A percentile compares a stretch with the other conserved stretches of the same genome.
Evolutionary conservation across 2,329 filamentous ascomycete genomes (phyloP).

Genomic region (Cladosporium phlei): DNA sequence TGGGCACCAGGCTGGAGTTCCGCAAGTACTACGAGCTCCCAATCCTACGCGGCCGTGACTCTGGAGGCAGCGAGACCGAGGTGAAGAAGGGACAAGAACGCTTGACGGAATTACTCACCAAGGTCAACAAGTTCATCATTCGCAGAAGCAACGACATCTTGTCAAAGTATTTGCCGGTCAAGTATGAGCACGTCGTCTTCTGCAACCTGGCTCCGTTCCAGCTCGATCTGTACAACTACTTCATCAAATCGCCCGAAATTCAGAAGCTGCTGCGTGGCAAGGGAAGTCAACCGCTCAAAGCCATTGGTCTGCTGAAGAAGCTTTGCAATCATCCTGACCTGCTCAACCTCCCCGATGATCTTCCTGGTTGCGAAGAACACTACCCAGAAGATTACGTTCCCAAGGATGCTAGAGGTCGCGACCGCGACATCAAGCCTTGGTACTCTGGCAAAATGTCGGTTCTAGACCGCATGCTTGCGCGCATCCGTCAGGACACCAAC

Average conservation of each 20-base stretch:
- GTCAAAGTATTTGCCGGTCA: conserved; percentile 94
- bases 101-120: conserved; percentile 68
- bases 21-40: conserved; percentile 90
- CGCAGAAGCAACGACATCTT: conserved; percentile 95
- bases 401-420: conserved; percentile 79
- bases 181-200: conserved; percentile 99
- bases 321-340: conserved; percentile 97
- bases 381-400: conserved; percentile 85
- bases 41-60: conserved; percentile 86
- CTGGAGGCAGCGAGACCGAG: conserved; percentile 78
- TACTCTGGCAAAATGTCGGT: conserved; percentile 99
- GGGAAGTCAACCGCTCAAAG: conserved; percentile 91
- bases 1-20: conserved; percentile 86
- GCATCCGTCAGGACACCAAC: conserved; percentile 91
- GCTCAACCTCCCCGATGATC: conserved; percentile 72
- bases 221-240: conserved; percentile 89
- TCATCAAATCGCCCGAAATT: conserved; percentile 92
- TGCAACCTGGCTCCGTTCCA: conserved; percentile 94
- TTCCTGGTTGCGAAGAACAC: conserved; percentile 77
- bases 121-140: conserved; percentile 99
- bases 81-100: conserved; percentile 78
- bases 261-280: conserved; percentile 87
- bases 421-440: conserved; percentile 89
- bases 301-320: conserved; percentile 95
- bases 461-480: conserved; percentile 87